phyloP scores from a whole-genome alignment of 2,329 filamentous ascomycete genomes.

The Claviceps sp. region DNA sequence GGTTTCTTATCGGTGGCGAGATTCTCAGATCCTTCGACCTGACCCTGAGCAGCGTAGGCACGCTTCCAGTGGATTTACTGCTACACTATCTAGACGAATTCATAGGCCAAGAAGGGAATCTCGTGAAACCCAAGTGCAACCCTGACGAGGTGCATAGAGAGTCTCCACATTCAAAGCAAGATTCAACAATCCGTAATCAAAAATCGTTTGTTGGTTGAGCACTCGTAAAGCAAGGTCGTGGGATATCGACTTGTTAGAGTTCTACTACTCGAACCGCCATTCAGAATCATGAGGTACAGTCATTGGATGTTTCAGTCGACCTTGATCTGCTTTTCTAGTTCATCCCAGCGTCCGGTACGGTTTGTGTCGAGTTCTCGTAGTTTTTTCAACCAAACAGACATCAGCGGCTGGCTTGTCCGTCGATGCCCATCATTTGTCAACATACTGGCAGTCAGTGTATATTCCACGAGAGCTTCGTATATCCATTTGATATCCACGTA shows the following conservation, averaged over 20 bases:
- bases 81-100: slow-evolving; percentile 60
- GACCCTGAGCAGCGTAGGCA: slow-evolving; percentile 52
- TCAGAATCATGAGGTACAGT: too few species aligned
- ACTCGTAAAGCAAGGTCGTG: neutral
- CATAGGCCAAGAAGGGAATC: slow-evolving; percentile 39
- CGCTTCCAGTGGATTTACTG: slow-evolving; percentile 53
- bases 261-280: neutral
- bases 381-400: slow-evolving; percentile 47
- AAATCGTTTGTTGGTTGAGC: neutral
- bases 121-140: slow-evolving; percentile 24
- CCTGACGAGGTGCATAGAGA: neutral
- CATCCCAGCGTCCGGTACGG: slow-evolving; percentile 61
- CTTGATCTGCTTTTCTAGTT: slow-evolving; percentile 39
- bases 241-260: neutral
- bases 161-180: slow-evolving; percentile 5
- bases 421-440: slow-evolving; percentile 25
- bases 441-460: slow-evolving; percentile 37
- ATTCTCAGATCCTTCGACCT: slow-evolving; percentile 56
- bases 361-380: slow-evolving; percentile 61
- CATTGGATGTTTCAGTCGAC: neutral
- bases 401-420: slow-evolving; percentile 20
- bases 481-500: slow-evolving; percentile 63
- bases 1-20: slow-evolving; percentile 59
- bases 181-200: neutral
- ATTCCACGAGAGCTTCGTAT: slow-evolving; percentile 73